Percentiles rank a stretch among this genome's conserved stretches.
phyloP scores from a whole-genome alignment of 2,329 filamentous ascomycete species.

The Botrytis aclada region DNA sequence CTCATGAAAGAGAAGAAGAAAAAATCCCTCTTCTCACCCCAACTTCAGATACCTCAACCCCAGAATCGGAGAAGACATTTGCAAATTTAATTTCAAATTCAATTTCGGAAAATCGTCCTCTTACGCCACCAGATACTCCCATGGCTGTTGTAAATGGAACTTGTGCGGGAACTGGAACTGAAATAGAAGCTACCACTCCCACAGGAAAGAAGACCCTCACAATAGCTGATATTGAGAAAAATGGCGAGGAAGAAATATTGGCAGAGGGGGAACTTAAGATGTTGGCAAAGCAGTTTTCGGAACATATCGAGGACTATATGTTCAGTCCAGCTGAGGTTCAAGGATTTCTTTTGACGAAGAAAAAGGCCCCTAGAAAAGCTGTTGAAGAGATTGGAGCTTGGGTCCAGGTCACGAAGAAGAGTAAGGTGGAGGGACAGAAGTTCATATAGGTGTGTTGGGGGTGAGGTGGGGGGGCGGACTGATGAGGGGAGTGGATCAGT shows the following conservation, averaged over 20 bases:
- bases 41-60: background rate
- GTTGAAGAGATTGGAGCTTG: constrained; percentile 52
- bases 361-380: constrained; percentile 55
- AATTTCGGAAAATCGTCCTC: background rate
- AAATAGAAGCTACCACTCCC: background rate
- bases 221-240: background rate
- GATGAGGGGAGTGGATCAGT: too few species aligned
- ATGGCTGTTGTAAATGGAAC: background rate
- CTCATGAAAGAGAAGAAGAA: constrained; percentile 4
- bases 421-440: constrained; percentile 16
- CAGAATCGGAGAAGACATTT: background rate
- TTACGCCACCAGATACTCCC: constrained; percentile 28
- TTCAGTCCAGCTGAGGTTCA: constrained; percentile 63
- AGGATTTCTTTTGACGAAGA: constrained; percentile 61
- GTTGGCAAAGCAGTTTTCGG: constrained; percentile 45
- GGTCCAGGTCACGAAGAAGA: constrained; percentile 48
- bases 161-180: background rate
- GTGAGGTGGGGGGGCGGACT: too few species aligned
- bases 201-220: background rate
- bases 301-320: constrained; percentile 49
- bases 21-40: background rate
- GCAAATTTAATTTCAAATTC: background rate
- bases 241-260: constrained; percentile 2
- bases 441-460: background rate
- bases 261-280: constrained; percentile 39